Base-by-base conservation (phyloP, 148 eudicot genomes). In the Rhododendron williamsianum region DNA sequence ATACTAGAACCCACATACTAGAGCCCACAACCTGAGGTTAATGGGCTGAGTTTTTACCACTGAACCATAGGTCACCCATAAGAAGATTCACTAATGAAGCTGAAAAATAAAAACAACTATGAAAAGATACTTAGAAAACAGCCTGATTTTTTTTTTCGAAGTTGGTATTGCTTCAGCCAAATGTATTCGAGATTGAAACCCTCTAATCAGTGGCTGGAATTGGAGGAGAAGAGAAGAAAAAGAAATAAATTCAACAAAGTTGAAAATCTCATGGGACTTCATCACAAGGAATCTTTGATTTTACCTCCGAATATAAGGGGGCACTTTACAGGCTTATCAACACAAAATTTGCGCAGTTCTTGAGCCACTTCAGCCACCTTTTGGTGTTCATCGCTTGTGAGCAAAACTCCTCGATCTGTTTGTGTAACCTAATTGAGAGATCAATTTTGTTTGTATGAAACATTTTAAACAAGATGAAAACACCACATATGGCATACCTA, bases 251-350 rank as follows among this genome's bases (percentile, higher is more conserved):
- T 58, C 10, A 82, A 12, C 77, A 82, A 78, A 45, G 16, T 30
- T 56, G 49, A 56, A 54, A 36, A 82, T 82, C 27, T 82, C n/a
- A 6, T 36, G 30, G 19, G 83, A 60, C 74, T 25, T 27, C 52
- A 11, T 43, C 16, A 8, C 49, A 27, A 74, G 54, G 81, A 72
- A 18, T 76, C 81, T 76, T 56, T 21, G 81, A n/a, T 51, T 25
- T 83, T 84, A 96, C 98, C 98, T 92, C 98, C 98, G 82, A 96
- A 96, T 87, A 96, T 96, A 56, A 96, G 95, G 83, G 98, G 98
- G 86, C 94, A 92, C 76, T 90, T 93, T 16, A 94, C 97, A 45
- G 98, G 98, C 76, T 93, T 93, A 80, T 93, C 93, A 78, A 96
- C 92, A 88, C 98, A 96, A 84, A 88, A 94, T 30, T 65, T 88